Evolutionary conservation across 169 alveolate species (phyloP).

Genomic region (Ichthyophthirius multifiliis): DNA sequence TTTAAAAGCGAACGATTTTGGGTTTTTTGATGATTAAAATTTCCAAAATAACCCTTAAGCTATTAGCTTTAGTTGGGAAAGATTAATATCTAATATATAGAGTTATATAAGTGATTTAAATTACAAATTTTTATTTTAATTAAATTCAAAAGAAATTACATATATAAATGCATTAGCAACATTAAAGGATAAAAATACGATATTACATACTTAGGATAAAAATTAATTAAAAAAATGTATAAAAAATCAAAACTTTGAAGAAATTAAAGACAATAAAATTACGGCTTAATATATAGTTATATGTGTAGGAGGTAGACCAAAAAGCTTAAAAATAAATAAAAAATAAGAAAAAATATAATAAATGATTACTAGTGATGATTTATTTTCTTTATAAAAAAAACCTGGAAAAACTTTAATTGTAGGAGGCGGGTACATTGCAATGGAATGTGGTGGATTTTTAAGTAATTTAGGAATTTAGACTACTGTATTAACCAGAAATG

Average conservation of each 20-base stretch:
- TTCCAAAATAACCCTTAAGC: background rate
- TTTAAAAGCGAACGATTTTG: conserved; percentile 38
- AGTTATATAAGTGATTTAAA: conserved; percentile 35
- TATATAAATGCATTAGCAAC: conserved; percentile 24
- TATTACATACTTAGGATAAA: conserved; percentile 26
- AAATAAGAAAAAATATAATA: conserved; percentile 82
- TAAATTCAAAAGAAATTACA: conserved; percentile 27
- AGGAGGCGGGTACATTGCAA: conserved; percentile 96
- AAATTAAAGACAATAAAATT: conserved; percentile 17
- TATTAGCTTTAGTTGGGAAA: conserved; percentile 43
- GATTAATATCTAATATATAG: conserved; percentile 34
- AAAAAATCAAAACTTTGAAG: background rate
- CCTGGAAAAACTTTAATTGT: conserved; percentile 91
- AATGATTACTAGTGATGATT: conserved; percentile 88
- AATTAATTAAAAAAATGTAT: conserved; percentile 12
- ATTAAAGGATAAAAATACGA: conserved; percentile 8
- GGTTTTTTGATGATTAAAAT: conserved; percentile 32
- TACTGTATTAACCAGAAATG: conserved; percentile 74
- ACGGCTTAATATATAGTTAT: conserved; percentile 79
- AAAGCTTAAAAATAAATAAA: conserved; percentile 59
- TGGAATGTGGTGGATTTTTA: conserved; percentile 91
- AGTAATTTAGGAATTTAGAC: conserved; percentile 88
- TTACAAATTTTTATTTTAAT: conserved; percentile 37
- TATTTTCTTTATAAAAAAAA: conserved; percentile 84
- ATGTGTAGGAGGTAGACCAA: conserved; percentile 90